Conservation (phyloP, 1,284 basidiomycete species). For the Ceratobasidium sp. region DNA sequence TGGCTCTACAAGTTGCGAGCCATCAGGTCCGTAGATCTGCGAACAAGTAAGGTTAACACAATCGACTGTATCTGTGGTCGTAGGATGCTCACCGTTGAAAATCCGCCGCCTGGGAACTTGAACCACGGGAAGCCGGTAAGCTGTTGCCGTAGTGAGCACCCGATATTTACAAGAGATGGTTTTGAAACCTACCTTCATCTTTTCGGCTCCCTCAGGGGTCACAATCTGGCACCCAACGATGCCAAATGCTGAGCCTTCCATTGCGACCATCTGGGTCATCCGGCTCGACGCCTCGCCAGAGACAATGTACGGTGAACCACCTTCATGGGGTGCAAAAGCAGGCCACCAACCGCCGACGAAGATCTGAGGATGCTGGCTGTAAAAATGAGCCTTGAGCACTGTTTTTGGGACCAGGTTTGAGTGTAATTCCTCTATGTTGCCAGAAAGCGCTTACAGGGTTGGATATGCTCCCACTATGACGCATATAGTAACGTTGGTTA, state of each 20-base stretch:
- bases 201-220: slow-evolving; percentile 16
- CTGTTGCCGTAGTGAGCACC: background rate
- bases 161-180: background rate
- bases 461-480: slow-evolving; percentile 28
- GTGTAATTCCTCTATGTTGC: background rate
- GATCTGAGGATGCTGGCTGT: slow-evolving; percentile 30
- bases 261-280: slow-evolving; percentile 33
- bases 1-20: slow-evolving; percentile 28
- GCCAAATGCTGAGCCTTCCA: slow-evolving; percentile 30
- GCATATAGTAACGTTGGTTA: background rate
- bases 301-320: slow-evolving; percentile 16
- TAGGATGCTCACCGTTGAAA: slow-evolving; percentile 6
- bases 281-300: slow-evolving; percentile 27
- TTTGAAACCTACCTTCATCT: slow-evolving; percentile 9
- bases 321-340: slow-evolving; percentile 23
- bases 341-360: slow-evolving; percentile 32
- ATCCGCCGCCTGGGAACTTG: slow-evolving; percentile 34
- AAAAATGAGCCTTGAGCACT: slow-evolving; percentile 32
- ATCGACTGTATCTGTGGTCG: background rate
- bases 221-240: slow-evolving; percentile 27
- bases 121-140: slow-evolving; percentile 27
- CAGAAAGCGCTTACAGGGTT: background rate
- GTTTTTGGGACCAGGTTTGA: background rate
- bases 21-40: slow-evolving; percentile 19
- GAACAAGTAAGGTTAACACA: background rate